A percentile compares a stretch with the other conserved stretches of the same genome.
Conservation (phyloP, 164 flowering plant genomes). For the Sedum album region DNA sequence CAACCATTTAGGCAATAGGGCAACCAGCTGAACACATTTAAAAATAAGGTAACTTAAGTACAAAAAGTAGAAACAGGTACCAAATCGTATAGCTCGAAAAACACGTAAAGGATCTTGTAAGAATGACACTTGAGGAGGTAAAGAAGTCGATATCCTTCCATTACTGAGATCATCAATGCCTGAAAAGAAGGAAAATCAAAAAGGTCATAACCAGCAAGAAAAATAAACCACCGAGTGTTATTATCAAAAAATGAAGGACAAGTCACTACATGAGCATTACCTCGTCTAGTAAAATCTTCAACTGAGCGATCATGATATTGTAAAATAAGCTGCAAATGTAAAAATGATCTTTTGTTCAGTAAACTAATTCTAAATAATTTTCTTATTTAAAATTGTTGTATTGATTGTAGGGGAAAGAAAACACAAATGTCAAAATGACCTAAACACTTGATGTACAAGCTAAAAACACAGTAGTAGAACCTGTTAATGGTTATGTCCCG, state of each 20-base stretch:
- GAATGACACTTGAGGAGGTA: slow-evolving; percentile 82
- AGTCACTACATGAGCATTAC: slow-evolving; percentile 23
- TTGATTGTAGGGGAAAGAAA: no score
- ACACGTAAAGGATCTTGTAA: slow-evolving; percentile 94
- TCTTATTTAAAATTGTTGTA: no score
- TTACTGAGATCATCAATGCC: slow-evolving; percentile 62
- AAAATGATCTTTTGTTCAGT: not conserved
- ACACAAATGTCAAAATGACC: not conserved
- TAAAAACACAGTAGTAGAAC: slow-evolving; percentile 15
- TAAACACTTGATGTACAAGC: no score
- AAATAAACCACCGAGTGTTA: no score
- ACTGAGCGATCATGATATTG: slow-evolving; percentile 68
- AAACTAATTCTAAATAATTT: not conserved
- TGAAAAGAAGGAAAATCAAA: slow-evolving; percentile 14
- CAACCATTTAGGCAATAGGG: slow-evolving; percentile 9
- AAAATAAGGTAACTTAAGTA: not conserved
- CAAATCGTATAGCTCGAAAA: slow-evolving; percentile 95
- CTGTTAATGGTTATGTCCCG: slow-evolving; percentile 95
- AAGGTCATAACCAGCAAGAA: not conserved
- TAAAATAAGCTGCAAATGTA: slow-evolving; percentile 59
- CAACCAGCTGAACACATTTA: not conserved
- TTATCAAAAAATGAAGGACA: no score
- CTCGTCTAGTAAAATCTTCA: slow-evolving; percentile 87
- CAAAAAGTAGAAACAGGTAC: slow-evolving; percentile 24
- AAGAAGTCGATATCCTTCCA: slow-evolving; percentile 83